Base-by-base conservation (phyloP, 2,329 filamentous ascomycete genomes). In the Fusarium veterinarium region DNA sequence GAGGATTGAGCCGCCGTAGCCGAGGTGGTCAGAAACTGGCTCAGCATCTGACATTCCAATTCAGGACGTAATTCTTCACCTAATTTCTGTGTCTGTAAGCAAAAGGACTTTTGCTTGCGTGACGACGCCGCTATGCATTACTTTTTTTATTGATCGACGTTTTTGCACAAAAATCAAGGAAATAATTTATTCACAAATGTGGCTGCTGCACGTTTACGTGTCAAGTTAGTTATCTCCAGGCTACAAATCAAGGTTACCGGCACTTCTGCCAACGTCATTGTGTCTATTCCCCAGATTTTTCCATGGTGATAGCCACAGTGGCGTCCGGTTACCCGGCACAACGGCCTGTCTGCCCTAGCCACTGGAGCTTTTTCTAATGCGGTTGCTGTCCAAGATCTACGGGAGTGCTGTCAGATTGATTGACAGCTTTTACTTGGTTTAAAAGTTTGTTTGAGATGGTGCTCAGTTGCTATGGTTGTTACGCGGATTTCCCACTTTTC, bases 1-100 rank as follows among this genome's bases (percentile, higher is more conserved):
- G 30, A 60, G 60, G 63, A 67, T 67, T 67, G 33, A 67, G 52
- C 62, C 64, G 62, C 53, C 42, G 28, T 67, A 67, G 40, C 64
- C 64, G 64, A 67, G 62, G 33, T 65, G 64, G 64, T 67, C 52
- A 67, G 62, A 40, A 31, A 23, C 23, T 25, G 19, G 33, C 35
- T 40, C 11, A n/a, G 23, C 45, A 60, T 51, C 45, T 67, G 62
- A 67, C 64, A 67, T 52, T 33, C 37, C 49, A 61, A 8, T 35
- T 37, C 49, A 45, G 49, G 58, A 37, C 11, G 3, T 23, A 2
- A 14, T 28, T n/a, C 30, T 25, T 28, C 5, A 31, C 1, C 20
- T 12, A 51, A 30, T 12, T 60, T 53, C 28, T 52, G 17, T 40
- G 33, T 31, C 55, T 49, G 31, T 49, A 20, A 12, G 13, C 17